Evolutionary conservation across 73 alveolate species (phyloP), one percentile per base, ranked within the genome.

Genomic region (Tetrahymena borealis): DNA sequence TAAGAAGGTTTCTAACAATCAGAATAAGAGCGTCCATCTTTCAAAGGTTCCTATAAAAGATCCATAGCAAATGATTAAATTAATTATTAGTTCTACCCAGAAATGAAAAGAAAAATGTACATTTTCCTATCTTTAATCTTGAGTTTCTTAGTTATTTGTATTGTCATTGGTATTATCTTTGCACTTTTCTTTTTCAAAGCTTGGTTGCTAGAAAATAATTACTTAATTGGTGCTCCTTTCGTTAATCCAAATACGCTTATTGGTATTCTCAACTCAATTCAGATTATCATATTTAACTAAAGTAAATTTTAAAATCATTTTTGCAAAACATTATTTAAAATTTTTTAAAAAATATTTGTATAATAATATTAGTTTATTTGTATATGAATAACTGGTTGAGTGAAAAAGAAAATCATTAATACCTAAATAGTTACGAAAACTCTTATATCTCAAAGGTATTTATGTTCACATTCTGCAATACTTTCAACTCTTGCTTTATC

Each of bases 401-500:
- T 43, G 90, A 91, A 18, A 92, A 40, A 31, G 98, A 96, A 78
- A 96, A 96, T 94, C 96, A 95, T 38, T 93, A 96, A 33, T 95
- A 96, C 13, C 94, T 90, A 32, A 79, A 94, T 37, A 38, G 90
- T 36, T 96, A 93, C 85, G 98, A 96, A 78, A 93, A 91, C 7
- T 41, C 96, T 9, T 91, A 93, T 7, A 95, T 96, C 28, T 90
- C 94, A 43, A 96, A 96, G 85, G 90, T 94, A 11, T 95, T 91
- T 90, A 43, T 95, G 18, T 96, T 96, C 90, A 91, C 79, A 93
- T 96, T 96, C 91, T 95, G 94, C 91, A 96, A 96, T 78, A 77
- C 94, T 32, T 96, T 95, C 91, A 96, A 93, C 78, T 95, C 97
- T 38, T 91, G 95, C 33, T 96, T 94, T 90, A 95, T 95, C 37